Conservation (phyloP, 2,329 filamentous ascomycete genomes). For the Cladosporium phlei region DNA sequence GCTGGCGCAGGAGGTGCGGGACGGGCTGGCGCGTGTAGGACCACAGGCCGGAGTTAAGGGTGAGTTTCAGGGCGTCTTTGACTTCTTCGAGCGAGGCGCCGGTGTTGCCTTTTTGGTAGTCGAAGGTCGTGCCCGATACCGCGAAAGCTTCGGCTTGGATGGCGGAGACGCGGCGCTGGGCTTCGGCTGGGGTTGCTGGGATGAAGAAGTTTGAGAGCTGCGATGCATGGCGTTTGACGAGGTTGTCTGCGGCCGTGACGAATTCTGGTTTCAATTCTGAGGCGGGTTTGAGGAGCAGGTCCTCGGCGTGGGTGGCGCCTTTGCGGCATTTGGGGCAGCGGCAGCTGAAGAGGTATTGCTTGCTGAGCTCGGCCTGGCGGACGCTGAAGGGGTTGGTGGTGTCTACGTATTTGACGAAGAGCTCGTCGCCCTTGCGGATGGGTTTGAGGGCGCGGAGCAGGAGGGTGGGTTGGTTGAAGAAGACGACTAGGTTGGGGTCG, state of each 20-base stretch:
- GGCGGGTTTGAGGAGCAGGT: constrained; percentile 36
- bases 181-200: constrained; percentile 15
- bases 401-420: constrained; percentile 60
- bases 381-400: constrained; percentile 46
- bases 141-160: constrained; percentile 26
- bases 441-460: constrained; percentile 49
- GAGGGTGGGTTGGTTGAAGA: constrained; percentile 51
- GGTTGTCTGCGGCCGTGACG: constrained; percentile 19
- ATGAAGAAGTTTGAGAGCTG: constrained; percentile 20
- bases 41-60: constrained; percentile 37
- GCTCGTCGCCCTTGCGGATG: constrained; percentile 53
- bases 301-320: constrained; percentile 36
- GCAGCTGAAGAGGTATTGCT: constrained; percentile 57
- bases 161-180: constrained; percentile 21
- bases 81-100: constrained; percentile 21
- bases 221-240: constrained; percentile 21
- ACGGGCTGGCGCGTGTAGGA: constrained; percentile 52
- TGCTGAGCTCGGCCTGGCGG: constrained; percentile 50
- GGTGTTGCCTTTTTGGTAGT: constrained; percentile 23
- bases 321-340: constrained; percentile 48
- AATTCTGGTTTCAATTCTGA: constrained; percentile 24
- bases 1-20: constrained; percentile 49
- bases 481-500: constrained; percentile 53
- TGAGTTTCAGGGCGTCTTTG: constrained; percentile 27
- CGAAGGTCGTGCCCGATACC: constrained; percentile 23